Evolutionary conservation across 2,329 filamentous ascomycete species (phyloP), one percentile per base, ranked within the genome.

Genomic region (Zymoseptoria brevis): DNA sequence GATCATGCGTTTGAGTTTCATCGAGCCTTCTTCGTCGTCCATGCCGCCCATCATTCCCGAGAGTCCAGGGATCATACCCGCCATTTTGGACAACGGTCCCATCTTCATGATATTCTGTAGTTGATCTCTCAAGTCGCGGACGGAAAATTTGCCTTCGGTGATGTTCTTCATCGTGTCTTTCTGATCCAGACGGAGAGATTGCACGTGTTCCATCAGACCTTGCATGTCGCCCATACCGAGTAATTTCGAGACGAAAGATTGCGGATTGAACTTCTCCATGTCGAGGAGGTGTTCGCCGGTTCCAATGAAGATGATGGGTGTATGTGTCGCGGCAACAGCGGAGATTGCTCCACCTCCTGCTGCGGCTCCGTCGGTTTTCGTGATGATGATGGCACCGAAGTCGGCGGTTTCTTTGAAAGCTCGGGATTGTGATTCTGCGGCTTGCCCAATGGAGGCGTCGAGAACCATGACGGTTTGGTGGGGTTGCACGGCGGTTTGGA

Each of bases 151-250:
- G 58, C 94, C 94, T 71, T 96, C 93, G 6, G 90, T 88, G 66
- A 99, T 95, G 77, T 99, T 93, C 80, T 99, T 99, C 82, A 99
- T 96, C 3, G 94, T 97, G 69, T 97, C 93, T 76, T 99, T 97
- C 67, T 96, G 94, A 75, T 97, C 92, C 54, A 96, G 83, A 73
- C 96, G 96, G 55, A 99, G 83, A 30, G 88, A 90, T 73, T 99
- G 94, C 1, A 99, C 94, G 72, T 99, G 94, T 75, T 99, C 94
- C 9, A 99, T 89, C 30, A 99, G 77, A 0, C 94, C 93, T 24
- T 89, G 87, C 81, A 99, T 95, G 70, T 99, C 94, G 52, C 94
- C 94, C 91, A 97, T 97, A 55, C 94, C 94, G 13, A 99, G 81
- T 6, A 99, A 79, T 75, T 96, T 99, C 66, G 88, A 89, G 52